Percentiles rank a stretch among this genome's conserved stretches.
These are phyloP conservation scores for Pisolithus microcarpus DNA, from an alignment of 768 basidiomycete genomes.

Conservation along the genomic window DNA sequence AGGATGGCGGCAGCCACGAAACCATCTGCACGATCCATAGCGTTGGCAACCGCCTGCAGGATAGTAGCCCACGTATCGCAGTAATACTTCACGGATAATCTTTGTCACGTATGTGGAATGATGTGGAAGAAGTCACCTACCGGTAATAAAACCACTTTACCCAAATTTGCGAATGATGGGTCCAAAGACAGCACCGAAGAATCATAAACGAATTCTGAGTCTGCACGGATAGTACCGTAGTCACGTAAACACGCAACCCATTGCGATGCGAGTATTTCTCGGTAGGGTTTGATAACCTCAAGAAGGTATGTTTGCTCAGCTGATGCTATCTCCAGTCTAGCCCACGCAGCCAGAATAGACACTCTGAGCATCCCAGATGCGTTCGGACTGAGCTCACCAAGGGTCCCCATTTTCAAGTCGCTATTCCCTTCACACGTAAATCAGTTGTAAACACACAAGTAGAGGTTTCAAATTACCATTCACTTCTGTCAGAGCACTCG, in stretches of 20 bases:
- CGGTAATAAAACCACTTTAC: conserved; percentile 84
- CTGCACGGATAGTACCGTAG: conserved; percentile 84
- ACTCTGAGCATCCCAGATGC: conserved; percentile 93
- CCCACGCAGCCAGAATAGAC: conserved; percentile 92
- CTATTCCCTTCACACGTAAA: conserved; percentile 56
- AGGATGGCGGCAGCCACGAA: conserved; percentile 76
- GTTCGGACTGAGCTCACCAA: conserved; percentile 83
- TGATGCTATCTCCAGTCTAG: conserved; percentile 79
- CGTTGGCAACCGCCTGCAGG: conserved; percentile 75
- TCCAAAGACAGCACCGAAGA: conserved; percentile 69
- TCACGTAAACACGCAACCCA: conserved; percentile 90
- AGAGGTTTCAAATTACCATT: conserved; percentile 48
- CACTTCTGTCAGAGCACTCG: conserved; percentile 81
- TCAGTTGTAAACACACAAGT: conserved; percentile 3
- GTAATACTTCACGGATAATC: conserved; percentile 61
- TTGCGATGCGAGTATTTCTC: conserved; percentile 62
- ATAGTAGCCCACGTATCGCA: conserved; percentile 74
- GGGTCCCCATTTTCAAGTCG: conserved; percentile 79
- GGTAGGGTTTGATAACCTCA: conserved; percentile 77
- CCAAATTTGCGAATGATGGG: conserved; percentile 78
- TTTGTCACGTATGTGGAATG: conserved; percentile 1
- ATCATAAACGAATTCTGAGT: conserved; percentile 80
- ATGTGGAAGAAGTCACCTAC: conserved; percentile 39
- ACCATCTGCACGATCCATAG: conserved; percentile 65
- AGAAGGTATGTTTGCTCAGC: conserved; percentile 65